phyloP scores from a whole-genome alignment of 2,329 filamentous ascomycete species.

The Penicillium sp. region DNA sequence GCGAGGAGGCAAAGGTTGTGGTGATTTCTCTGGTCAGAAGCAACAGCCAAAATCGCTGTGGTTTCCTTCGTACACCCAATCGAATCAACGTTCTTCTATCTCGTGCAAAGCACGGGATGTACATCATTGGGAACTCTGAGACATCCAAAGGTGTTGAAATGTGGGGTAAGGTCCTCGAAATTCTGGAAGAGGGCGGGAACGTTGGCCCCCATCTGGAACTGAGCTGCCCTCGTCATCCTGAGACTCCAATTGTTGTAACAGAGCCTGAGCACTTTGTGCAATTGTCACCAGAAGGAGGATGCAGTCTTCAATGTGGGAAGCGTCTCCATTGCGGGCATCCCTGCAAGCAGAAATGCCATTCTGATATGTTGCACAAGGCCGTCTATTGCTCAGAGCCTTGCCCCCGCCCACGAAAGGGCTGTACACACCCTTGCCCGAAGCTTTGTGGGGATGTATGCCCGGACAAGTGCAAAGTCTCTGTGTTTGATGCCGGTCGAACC shows the following conservation, averaged over 20 bases:
- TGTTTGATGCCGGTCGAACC: constrained; percentile 26
- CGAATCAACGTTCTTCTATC: constrained; percentile 69
- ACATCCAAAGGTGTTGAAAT: constrained; percentile 60
- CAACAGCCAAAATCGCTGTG: constrained; percentile 60
- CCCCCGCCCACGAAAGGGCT: constrained; percentile 35
- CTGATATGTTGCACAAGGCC: constrained; percentile 42
- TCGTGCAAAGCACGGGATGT: constrained; percentile 69
- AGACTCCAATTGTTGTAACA: constrained; percentile 52
- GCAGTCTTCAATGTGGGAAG: constrained; percentile 50
- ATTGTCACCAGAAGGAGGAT: constrained; percentile 63
- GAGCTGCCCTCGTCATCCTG: constrained; percentile 61
- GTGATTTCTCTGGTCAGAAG: constrained; percentile 71
- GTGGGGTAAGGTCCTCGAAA: constrained; percentile 61
- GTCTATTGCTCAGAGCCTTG: constrained; percentile 46
- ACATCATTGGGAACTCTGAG: constrained; percentile 65
- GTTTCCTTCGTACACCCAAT: constrained; percentile 67
- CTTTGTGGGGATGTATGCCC: constrained; percentile 45
- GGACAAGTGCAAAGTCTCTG: constrained; percentile 28
- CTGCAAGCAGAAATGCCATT: constrained; percentile 48
- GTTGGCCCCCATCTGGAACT: constrained; percentile 56
- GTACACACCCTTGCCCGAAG: constrained; percentile 45
- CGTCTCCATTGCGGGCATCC: constrained; percentile 49
- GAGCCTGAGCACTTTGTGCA: constrained; percentile 59
- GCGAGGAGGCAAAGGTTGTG: constrained; percentile 71
- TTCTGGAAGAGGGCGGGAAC: constrained; percentile 49